These are phyloP conservation scores for Pseudocohnilembus persalinus DNA, from an alignment of 169 alveolate genomes.

Conservation along the genomic window DNA sequence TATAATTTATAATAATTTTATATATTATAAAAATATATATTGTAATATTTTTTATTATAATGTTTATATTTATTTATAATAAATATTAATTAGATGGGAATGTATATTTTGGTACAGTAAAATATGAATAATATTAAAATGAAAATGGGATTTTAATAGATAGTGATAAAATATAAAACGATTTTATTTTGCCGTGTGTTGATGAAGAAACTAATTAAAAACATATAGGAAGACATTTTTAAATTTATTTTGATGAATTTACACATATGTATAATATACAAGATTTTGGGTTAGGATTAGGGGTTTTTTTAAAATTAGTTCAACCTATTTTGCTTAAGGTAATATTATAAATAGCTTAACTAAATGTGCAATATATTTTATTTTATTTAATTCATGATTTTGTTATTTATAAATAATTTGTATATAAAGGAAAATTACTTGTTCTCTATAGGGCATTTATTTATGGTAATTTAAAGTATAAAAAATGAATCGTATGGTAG, in stretches of 20 bases:
- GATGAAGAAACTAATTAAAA: background rate
- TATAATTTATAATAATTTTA: no score
- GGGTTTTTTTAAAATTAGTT: background rate
- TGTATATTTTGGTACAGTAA: background rate
- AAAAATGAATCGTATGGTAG: background rate
- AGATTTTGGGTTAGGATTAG: background rate
- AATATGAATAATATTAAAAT: no score
- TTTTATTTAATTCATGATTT: no score
- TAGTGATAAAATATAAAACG: background rate
- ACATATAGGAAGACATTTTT: background rate
- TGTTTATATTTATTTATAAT: no score
- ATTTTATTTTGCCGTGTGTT: background rate
- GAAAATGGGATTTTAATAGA: no score
- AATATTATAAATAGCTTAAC: no score
- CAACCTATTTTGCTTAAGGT: background rate
- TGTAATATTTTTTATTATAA: no score
- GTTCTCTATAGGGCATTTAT: background rate
- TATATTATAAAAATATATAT: no score
- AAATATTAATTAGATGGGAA: background rate
- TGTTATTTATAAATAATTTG: no score
- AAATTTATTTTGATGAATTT: background rate
- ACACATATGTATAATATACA: background rate
- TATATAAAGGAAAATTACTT: background rate
- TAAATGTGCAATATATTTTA: no score
- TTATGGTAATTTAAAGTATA: no score